These are phyloP conservation scores for Podospora comata DNA, from an alignment of 495 filamentous ascomycete species.

Conservation along the genomic window DNA sequence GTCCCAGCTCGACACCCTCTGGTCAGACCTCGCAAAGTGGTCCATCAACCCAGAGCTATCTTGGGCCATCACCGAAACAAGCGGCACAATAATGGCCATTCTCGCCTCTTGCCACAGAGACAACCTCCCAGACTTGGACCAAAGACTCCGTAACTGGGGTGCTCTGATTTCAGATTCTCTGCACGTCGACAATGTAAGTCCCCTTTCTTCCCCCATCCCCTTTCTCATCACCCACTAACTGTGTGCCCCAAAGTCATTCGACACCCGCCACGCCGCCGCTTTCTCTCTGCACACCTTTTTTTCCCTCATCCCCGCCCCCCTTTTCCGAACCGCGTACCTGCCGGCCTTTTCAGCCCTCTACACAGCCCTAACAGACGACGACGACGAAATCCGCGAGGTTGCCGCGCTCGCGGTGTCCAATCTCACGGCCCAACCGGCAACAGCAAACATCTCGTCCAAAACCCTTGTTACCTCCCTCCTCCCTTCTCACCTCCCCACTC, in stretches of 20 bases:
- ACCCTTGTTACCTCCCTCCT: constrained; percentile 41
- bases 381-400: constrained; percentile 74
- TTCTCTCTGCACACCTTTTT: constrained; percentile 38
- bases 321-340: constrained; percentile 31
- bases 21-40: constrained; percentile 32
- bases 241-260: constrained; percentile 53
- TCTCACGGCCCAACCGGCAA: neutral
- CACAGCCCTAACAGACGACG: constrained; percentile 74
- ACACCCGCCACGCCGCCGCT: constrained; percentile 59
- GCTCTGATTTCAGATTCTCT: constrained; percentile 43
- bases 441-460: constrained; percentile 34
- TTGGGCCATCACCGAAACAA: constrained; percentile 43
- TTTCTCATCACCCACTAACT: neutral
- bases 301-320: neutral
- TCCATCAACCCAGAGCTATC: constrained; percentile 43
- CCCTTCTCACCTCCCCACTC: neutral
- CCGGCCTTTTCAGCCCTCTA: constrained; percentile 51
- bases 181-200: constrained; percentile 44
- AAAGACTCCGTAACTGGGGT: constrained; percentile 40
- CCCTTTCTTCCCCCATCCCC: neutral
- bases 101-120: constrained; percentile 13
- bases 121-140: constrained; percentile 18
- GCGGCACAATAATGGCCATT: constrained; percentile 42
- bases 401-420: constrained; percentile 49
- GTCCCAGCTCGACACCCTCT: constrained; percentile 28